A percentile compares a stretch with the other conserved stretches of the same genome.
These are phyloP conservation scores for Gypsophila paniculata DNA, from an alignment of 179 eudicot species.

Conservation along the genomic window DNA sequence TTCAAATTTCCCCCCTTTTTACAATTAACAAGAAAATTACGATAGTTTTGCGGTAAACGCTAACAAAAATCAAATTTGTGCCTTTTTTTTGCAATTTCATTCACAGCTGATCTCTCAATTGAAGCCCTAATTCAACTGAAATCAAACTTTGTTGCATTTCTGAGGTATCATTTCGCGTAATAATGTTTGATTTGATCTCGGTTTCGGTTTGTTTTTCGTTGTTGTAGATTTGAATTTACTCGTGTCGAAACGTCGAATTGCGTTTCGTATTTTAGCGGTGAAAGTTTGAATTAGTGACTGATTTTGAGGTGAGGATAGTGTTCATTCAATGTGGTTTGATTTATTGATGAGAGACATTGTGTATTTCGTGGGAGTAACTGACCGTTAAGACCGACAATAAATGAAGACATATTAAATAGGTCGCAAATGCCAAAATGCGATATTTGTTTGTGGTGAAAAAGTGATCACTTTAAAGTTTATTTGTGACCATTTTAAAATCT, in stretches of 20 bases:
- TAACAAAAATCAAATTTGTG: neutral
- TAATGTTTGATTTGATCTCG: neutral
- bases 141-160: neutral
- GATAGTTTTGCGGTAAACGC: neutral
- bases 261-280: neutral
- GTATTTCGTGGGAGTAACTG: neutral
- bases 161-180: neutral
- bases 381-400: no score
- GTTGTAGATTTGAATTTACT: neutral
- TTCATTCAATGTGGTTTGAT: neutral
- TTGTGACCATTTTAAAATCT: no score
- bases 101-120: neutral
- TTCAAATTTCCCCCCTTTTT: neutral
- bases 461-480: no score
- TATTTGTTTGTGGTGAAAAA: no score
- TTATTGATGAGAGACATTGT: neutral
- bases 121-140: conserved; percentile 4
- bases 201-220: neutral
- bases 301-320: neutral
- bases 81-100: neutral
- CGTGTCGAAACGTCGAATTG: neutral
- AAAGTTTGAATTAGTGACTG: neutral
- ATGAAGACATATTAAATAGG: no score
- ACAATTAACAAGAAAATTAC: neutral
- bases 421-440: no score